Evolutionary conservation across 2,329 filamentous ascomycete genomes (phyloP).

Genomic region (Sordariomycetes sp.): DNA sequence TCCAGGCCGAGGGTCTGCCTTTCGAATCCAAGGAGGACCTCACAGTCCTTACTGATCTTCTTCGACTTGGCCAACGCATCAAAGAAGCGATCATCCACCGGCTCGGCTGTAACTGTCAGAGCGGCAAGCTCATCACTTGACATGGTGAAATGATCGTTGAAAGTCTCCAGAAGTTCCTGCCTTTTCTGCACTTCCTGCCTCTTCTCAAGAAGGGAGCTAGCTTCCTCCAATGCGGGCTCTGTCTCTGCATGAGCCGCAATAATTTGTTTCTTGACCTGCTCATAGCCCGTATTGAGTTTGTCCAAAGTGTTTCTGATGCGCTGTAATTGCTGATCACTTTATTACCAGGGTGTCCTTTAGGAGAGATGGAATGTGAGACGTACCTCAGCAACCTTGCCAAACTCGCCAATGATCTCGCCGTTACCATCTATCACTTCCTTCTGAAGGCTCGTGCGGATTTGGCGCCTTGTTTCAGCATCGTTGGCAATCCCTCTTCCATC

Average conservation of each 20-base stretch:
- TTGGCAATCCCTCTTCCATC: slow-evolving; percentile 66
- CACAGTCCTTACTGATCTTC: slow-evolving; percentile 79
- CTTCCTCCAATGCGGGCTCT: slow-evolving; percentile 66
- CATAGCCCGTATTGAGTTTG: slow-evolving; percentile 70
- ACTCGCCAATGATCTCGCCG: slow-evolving; percentile 79
- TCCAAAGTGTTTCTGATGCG: slow-evolving; percentile 73
- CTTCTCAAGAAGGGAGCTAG: slow-evolving; percentile 62
- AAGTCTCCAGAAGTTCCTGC: slow-evolving; percentile 66
- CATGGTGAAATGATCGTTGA: slow-evolving; percentile 76
- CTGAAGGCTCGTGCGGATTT: slow-evolving; percentile 74
- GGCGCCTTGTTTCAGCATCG: slow-evolving; percentile 67
- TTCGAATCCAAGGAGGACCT: slow-evolving; percentile 81
- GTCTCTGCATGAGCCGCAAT: slow-evolving; percentile 67
- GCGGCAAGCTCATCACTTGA: slow-evolving; percentile 70
- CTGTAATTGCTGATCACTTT: slow-evolving; percentile 62
- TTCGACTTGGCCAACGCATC: slow-evolving; percentile 68
- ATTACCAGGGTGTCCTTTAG: slow-evolving; percentile 2
- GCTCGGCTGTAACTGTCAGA: slow-evolving; percentile 69
- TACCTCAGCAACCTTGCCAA: slow-evolving; percentile 82
- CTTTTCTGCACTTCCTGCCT: slow-evolving; percentile 69
- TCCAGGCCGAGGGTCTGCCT: slow-evolving; percentile 82
- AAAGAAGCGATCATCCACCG: slow-evolving; percentile 83
- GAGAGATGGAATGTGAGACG: slow-evolving; percentile 14
- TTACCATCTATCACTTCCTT: slow-evolving; percentile 91
- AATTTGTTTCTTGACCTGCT: slow-evolving; percentile 72